Base-by-base conservation (phyloP, 2,329 filamentous ascomycete species). In the Colletotrichum trifolii region DNA sequence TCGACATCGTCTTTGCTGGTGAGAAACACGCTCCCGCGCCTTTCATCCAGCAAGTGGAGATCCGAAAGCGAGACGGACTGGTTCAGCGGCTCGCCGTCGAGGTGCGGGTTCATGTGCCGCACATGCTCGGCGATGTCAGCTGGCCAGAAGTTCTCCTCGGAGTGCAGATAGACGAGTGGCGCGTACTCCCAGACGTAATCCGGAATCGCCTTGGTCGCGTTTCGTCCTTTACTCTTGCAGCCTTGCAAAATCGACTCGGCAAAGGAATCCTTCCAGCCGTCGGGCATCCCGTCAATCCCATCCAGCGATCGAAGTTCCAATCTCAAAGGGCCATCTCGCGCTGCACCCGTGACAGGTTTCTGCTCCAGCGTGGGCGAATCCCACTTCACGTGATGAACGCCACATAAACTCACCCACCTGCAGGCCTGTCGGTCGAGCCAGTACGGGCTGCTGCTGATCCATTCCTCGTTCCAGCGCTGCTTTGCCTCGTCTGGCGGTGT, bases 1-100 rank as follows among this genome's bases (percentile, higher is more conserved):
- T 97, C 93, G 13, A 97, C 93, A 73, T 98, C 90, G 73, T 97
- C 94, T 59, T 93, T 85, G 78, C 94, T 97, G 66, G 91, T 91
- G 52, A 98, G 83, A 71, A 91, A 96, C 3, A 97, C 84, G 71
- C 86, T 85, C 12, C 87, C 79, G 1, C 79, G 83, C 34, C 81
- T 72, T 54, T 85, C 77, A 76, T 97, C 96, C 42, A 97, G 80
- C 8, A 86, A 75, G 69, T 90, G 82, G 38, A 99, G 79, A 73
- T 93, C 89, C 17, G 87, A 81, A 8, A 97, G 79, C 47, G 72
- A 67, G 48, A 79, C 73, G 4, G 79, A 77, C 38, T 74, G 71
- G 67, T 84, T 82, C 52, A 85, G 64, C 13, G 86, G 83, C 5
- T 87, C 87, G 68, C 91, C 91, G 63, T 87, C 81, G 48, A 96